Percentiles rank a stretch among this genome's conserved stretches.
phyloP scores from a whole-genome alignment of 73 alveolate genomes.

The Tetrahymena borealis region DNA sequence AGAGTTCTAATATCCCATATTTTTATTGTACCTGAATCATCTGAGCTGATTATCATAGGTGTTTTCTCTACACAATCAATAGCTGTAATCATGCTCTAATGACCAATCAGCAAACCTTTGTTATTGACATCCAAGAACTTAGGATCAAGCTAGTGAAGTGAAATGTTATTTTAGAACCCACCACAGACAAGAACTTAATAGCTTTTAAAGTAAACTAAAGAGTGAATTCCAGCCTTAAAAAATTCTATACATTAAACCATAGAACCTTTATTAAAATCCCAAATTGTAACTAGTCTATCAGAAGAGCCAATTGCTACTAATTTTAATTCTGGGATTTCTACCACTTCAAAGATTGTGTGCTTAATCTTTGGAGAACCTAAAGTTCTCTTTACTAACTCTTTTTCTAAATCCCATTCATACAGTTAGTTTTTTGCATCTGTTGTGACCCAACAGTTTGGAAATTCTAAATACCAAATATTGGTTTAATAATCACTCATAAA shows the following conservation, averaged over 20 bases:
- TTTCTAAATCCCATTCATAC: constrained; percentile 38
- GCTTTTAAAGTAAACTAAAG: constrained; percentile 15
- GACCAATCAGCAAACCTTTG: constrained; percentile 34
- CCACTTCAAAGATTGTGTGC: constrained; percentile 22
- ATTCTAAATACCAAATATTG: constrained; percentile 39
- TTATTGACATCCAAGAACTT: constrained; percentile 29
- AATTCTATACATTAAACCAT: neutral
- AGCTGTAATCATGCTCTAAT: constrained; percentile 27
- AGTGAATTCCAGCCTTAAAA: constrained; percentile 29
- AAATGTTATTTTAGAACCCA: constrained; percentile 26
- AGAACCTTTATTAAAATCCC: constrained; percentile 38
- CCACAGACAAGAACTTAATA: constrained; percentile 23
- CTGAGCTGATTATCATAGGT: constrained; percentile 29
- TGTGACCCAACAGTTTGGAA: constrained; percentile 31
- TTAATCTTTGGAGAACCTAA: neutral
- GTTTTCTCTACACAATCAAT: constrained; percentile 18
- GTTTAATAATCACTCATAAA: constrained; percentile 21
- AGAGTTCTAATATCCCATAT: constrained; percentile 42
- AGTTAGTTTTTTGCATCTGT: constrained; percentile 28
- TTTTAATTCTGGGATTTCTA: constrained; percentile 29
- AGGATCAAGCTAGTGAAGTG: constrained; percentile 27
- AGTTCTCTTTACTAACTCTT: constrained; percentile 6
- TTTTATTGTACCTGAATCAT: constrained; percentile 41
- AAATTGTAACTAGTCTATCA: constrained; percentile 21
- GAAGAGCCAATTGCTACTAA: constrained; percentile 34